Evolutionary conservation across 345 rosid genomes (phyloP), one percentile per base, ranked within the genome.

Genomic region (Noccaea caerulescens): DNA sequence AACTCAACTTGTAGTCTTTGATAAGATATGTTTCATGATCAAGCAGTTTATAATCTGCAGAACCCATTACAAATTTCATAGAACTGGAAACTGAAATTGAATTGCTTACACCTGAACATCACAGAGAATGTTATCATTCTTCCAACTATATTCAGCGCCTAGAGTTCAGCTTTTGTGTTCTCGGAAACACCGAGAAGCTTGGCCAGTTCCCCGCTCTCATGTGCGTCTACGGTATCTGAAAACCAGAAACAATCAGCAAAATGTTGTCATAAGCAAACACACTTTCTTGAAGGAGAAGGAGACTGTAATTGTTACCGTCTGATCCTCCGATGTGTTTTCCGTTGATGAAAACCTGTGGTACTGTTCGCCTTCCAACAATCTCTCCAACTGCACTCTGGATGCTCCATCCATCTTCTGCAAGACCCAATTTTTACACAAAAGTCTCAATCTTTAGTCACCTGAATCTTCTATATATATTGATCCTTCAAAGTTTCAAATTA

Each of bases 311-410:
- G 23, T 82, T 81, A 89, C 97, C 97, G 36, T 91, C 98, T 37
- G 97, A 91, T 66, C 97, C 97, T 53, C 98, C 98, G 4, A 93
- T 73, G 79, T 91, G 95, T 80, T 91, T 83, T 27, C 95, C 91
- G 27, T 89, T 70, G 2, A 93, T 77, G 83, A 93, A 93, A 39
- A 93, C 97, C 57, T 91, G 98, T 3, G 98, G 98, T 5, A 93
- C 98, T 3, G 97, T 93, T 63, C 88, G 87, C 80, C 84, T 85
- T 8, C 91, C 88, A 25, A 86, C 77, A 18, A 77, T 80, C 73
- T 82, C 83, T 67, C 84, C 70, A 75, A 89, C 16, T 36, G 95
- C 97, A 77, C 72, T 82, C 77, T 93, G 97, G 73, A 93, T 81
- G 52, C 58, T 72, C 16, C n/a, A 38, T 1, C 96, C 97, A 80